Evolutionary conservation across 345 rosid genomes (phyloP).

Genomic region (Boechera retrofracta): DNA sequence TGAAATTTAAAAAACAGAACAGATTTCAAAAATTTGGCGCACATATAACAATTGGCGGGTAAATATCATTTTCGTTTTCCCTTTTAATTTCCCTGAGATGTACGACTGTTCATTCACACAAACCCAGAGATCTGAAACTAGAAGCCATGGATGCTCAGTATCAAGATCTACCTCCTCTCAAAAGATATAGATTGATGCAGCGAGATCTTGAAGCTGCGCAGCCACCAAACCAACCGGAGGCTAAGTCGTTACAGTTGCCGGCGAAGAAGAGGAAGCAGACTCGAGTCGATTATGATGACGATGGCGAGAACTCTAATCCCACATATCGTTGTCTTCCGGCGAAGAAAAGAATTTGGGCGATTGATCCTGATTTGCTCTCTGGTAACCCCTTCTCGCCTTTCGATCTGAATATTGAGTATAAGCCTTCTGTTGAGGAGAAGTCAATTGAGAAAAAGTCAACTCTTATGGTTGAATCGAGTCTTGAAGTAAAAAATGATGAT

Average conservation of each 20-base stretch:
- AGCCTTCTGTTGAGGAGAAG: slow-evolving; percentile 45
- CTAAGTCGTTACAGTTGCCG: slow-evolving; percentile 55
- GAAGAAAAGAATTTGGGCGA: slow-evolving; percentile 90
- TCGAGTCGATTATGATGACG: slow-evolving; percentile 38
- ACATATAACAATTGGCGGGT: slow-evolving; percentile 15
- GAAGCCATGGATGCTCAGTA: slow-evolving; percentile 56
- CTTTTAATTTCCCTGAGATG: slow-evolving; percentile 13
- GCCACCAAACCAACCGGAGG: slow-evolving; percentile 43
- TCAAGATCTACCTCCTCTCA: slow-evolving; percentile 74
- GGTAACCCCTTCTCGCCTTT: slow-evolving; percentile 57
- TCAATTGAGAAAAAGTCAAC: slow-evolving; percentile 19
- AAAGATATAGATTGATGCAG: slow-evolving; percentile 65
- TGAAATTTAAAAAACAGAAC: background rate
- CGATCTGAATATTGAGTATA: slow-evolving; percentile 78
- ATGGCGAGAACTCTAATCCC: background rate
- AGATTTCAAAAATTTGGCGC: slow-evolving; percentile 22
- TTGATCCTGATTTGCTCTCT: slow-evolving; percentile 57
- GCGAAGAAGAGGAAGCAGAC: slow-evolving; percentile 83
- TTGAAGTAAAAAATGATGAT: slow-evolving; percentile 28
- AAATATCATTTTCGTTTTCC: slow-evolving; percentile 8
- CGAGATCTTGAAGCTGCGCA: slow-evolving; percentile 43
- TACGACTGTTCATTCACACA: slow-evolving; percentile 22
- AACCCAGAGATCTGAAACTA: slow-evolving; percentile 26
- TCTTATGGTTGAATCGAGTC: slow-evolving; percentile 27
- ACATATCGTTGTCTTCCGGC: slow-evolving; percentile 61